Base-by-base conservation (phyloP, 139 green algal species). In the Chlorella sp. region DNA sequence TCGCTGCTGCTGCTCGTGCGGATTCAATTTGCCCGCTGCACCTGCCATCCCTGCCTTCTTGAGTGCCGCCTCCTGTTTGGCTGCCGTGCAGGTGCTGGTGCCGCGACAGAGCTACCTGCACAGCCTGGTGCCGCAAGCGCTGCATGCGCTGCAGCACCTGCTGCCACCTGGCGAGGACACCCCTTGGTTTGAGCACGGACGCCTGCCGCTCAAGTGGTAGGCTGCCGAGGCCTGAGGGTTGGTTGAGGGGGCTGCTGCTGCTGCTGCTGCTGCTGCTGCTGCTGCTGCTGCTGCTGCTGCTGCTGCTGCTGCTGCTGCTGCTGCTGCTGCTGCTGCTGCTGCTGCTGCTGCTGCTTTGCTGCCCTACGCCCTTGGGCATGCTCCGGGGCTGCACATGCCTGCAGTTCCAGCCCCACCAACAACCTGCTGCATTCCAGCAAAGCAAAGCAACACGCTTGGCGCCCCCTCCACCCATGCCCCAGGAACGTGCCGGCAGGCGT, bases 191-290 rank as follows among this genome's bases (percentile, higher is more conserved):
- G 89, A 92, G 58, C 85, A 82, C 64, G 19, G 76, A 4, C 86
- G 82, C 24, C 76, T 92, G 41, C 83, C 92, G 0, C 85, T 95
- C 28, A 92, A 94, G 40, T 92, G 91, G 91, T 92, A 82, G 30
- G 88, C 73, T 22, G 26, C 19, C 22, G n/a, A n/a, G n/a, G n/a
- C n/a, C n/a, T n/a, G n/a, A n/a, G n/a, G n/a, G n/a, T n/a, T n/a
- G n/a, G n/a, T n/a, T n/a, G n/a, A n/a, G n/a, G n/a, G n/a, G n/a
- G n/a, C n/a, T n/a, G n/a, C n/a, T n/a, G 54, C 69, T 19, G 8
- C 34, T 46, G 20, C 34, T 34, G 1, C 44, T 1, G 8, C 24
- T 75, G 68, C 36, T 32, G 36, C 2, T n/a, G 36, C 38, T 46
- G 24, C 14, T 22, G 34, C 11, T 44, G 72, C 69, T 54, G 8